Evolutionary conservation across 331 rosid species (phyloP), one percentile per base, ranked within the genome.

Genomic region (Spiraea crenata): DNA sequence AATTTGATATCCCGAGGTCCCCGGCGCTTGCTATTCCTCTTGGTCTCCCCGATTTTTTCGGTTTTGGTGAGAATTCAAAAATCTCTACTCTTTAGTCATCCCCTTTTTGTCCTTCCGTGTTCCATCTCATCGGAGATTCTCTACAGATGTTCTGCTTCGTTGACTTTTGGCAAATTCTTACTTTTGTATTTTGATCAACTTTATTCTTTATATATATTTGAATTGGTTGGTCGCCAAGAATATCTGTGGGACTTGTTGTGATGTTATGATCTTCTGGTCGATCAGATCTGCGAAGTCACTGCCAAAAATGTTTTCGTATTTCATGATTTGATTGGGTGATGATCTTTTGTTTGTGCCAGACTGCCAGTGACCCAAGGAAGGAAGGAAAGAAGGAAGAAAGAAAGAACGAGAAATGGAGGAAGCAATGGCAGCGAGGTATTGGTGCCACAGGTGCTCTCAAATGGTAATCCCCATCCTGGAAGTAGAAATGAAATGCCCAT

Each of bases 391-490:
- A 56, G 46, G 15, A 51, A n/a, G 3, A 67, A 51, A 41, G 34
- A 63, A 55, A 9, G 17, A 56, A 13, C 9, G 19, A 17, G 51
- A 38, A 51, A 83, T 86, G 95, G 97, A 88, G 48, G 88, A 82
- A 82, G 67, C 80, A n/a, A 81, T 79, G 71, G 87, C 83, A 19
- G 82, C 84, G 45, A 81, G 90, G 65, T 82, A 88, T 19, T 90
- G 97, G 98, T 93, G 98, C 66, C 52, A 89, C 81, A 63, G 4
- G 79, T 93, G 98, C 73, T 82, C 72, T 9, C 81, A 85, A 66
- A 77, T 73, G 83, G 93, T 93, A 65, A 69, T 69, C 42, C 96
- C 98, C 63, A 70, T 78, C 52, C 70, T 51, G 74, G 90, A 88
- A 57, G 65, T 41, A 9, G 90, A 81, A 68, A 88, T 88, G 73